phyloP scores from a whole-genome alignment of 2,329 filamentous ascomycete genomes.

The Lasiodiplodia sp. region DNA sequence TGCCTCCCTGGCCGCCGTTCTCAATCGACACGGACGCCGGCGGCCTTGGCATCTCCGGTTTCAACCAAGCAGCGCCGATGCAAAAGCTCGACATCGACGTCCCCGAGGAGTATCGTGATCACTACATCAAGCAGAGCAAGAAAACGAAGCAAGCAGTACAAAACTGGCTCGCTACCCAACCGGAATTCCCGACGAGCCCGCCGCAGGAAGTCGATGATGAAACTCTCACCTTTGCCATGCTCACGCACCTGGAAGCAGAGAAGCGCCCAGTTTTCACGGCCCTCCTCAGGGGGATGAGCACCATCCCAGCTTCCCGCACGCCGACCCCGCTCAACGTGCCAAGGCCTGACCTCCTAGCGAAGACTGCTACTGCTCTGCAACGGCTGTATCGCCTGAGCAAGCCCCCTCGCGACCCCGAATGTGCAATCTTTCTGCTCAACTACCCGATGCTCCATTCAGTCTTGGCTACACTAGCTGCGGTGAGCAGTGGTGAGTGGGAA shows the following conservation, averaged over 20 bases:
- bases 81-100: constrained; percentile 92
- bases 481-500: constrained; percentile 94
- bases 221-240: constrained; percentile 89
- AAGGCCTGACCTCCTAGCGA: constrained; percentile 76
- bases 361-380: constrained; percentile 80
- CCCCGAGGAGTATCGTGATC: constrained; percentile 89
- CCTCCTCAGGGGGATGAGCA: constrained; percentile 68
- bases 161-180: constrained; percentile 84
- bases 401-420: constrained; percentile 83
- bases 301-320: constrained; percentile 63
- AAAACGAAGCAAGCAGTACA: constrained; percentile 93
- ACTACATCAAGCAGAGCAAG: constrained; percentile 89
- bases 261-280: constrained; percentile 85
- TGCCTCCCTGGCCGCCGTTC: constrained; percentile 90
- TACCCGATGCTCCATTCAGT: constrained; percentile 84
- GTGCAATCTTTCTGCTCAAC: constrained; percentile 83
- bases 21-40: constrained; percentile 61
- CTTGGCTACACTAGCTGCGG: constrained; percentile 84
- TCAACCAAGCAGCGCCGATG: constrained; percentile 64
- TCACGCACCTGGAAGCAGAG: constrained; percentile 80
- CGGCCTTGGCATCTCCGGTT: constrained; percentile 63
- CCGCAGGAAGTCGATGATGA: constrained; percentile 94
- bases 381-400: constrained; percentile 79
- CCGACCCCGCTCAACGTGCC: constrained; percentile 70
- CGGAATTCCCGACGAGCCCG: constrained; percentile 74